These are phyloP conservation scores for Rhipidocladum racemiflorum DNA, from an alignment of 176 grass and related monocot genomes.

Conservation along the genomic window DNA sequence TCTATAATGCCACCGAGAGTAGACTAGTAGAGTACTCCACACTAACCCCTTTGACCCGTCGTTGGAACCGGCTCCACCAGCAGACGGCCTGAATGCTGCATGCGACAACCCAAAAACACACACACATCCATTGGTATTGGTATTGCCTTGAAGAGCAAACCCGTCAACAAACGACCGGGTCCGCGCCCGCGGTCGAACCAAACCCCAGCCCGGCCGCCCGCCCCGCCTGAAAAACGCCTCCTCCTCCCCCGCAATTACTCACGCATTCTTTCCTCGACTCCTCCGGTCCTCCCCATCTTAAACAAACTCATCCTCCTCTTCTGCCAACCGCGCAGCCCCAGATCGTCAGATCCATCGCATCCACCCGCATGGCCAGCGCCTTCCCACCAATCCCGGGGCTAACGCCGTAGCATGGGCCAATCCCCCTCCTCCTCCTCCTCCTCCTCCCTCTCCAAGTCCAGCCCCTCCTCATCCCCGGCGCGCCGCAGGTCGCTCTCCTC, in stretches of 20 bases:
- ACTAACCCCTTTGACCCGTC: too few species aligned
- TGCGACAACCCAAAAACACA: too few species aligned
- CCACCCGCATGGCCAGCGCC: slow-evolving; percentile 34
- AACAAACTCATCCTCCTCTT: neutral
- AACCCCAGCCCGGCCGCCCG: neutral
- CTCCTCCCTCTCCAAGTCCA: slow-evolving; percentile 24
- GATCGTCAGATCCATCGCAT: slow-evolving; percentile 50
- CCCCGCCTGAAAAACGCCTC: slow-evolving; percentile 8
- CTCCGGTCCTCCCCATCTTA: too few species aligned
- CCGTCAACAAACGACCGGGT: neutral
- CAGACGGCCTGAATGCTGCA: too few species aligned
- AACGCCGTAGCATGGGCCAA: slow-evolving; percentile 48
- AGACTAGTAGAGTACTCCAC: too few species aligned
- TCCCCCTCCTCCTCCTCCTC: slow-evolving; percentile 24
- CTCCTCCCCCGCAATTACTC: neutral
- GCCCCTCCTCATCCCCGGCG: slow-evolving; percentile 12
- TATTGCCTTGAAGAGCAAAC: neutral
- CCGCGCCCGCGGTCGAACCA: neutral
- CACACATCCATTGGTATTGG: too few species aligned
- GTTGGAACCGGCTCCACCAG: too few species aligned
- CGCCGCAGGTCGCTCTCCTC: slow-evolving; percentile 25
- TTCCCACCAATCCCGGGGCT: slow-evolving; percentile 22
- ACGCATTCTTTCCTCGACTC: slow-evolving; percentile 13
- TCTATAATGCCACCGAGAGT: too few species aligned
- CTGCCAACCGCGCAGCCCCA: neutral